Percentiles rank a stretch among this genome's conserved stretches.
phyloP scores from a whole-genome alignment of 495 filamentous ascomycete species.

The Viridothelium virens region DNA sequence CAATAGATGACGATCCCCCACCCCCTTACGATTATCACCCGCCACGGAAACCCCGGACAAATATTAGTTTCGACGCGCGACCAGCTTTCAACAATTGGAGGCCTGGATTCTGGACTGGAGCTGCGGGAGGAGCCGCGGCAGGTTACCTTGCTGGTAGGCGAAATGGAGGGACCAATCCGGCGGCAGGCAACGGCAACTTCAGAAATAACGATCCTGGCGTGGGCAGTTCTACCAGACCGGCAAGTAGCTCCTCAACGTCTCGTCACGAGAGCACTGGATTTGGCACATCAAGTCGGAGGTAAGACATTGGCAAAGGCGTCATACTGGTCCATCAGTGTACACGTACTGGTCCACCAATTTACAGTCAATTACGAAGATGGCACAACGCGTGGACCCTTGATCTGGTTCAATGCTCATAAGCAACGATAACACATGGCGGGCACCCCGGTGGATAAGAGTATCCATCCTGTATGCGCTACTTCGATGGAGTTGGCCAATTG shows the following conservation, averaged over 20 bases:
- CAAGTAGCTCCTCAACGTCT: slow-evolving; percentile 43
- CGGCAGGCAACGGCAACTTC: not conserved
- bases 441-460: too few species aligned
- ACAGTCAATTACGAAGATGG: too few species aligned
- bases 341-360: too few species aligned
- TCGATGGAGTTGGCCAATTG: too few species aligned
- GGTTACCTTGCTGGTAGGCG: slow-evolving; percentile 54
- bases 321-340: not conserved
- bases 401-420: too few species aligned
- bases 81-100: slow-evolving; percentile 47
- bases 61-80: slow-evolving; percentile 13
- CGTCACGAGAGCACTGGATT: slow-evolving; percentile 80
- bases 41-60: slow-evolving; percentile 36
- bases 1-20: slow-evolving; percentile 46
- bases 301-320: slow-evolving; percentile 11
- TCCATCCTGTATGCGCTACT: too few species aligned
- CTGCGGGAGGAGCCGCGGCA: slow-evolving; percentile 61
- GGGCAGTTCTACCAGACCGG: slow-evolving; percentile 37
- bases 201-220: slow-evolving; percentile 39
- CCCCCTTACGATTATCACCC: slow-evolving; percentile 53
- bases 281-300: slow-evolving; percentile 77
- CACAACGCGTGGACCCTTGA: too few species aligned
- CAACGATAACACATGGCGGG: too few species aligned
- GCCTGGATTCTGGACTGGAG: slow-evolving; percentile 84
- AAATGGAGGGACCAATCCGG: slow-evolving; percentile 6